Conservation (phyloP, 2,329 filamentous ascomycete genomes). For the Pseudopithomyces maydicus region DNA sequence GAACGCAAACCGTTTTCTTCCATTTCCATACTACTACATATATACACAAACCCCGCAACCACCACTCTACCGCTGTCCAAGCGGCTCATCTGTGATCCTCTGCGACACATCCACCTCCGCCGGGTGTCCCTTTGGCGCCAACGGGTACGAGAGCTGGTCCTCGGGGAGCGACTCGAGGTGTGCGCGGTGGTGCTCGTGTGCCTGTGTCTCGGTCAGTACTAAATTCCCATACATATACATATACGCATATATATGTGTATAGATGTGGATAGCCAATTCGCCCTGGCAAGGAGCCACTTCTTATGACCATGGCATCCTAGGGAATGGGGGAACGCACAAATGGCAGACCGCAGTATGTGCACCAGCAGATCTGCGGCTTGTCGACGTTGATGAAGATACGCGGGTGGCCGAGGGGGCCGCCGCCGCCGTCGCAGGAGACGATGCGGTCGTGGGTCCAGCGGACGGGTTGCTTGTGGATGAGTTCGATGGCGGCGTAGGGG, state of each 20-base stretch:
- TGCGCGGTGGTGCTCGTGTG: conserved; percentile 84
- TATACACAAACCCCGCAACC: conserved; percentile 25
- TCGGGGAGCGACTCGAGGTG: conserved; percentile 78
- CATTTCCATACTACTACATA: conserved; percentile 29
- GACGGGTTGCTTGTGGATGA: conserved; percentile 95
- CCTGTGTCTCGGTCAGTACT: conserved; percentile 61
- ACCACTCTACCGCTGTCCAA: conserved; percentile 63
- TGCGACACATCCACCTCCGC: conserved; percentile 64
- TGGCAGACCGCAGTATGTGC: conserved; percentile 91
- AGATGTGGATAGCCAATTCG: too few relatives aligned
- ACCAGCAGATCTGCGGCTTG: conserved; percentile 89
- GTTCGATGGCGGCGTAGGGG: conserved; percentile 86
- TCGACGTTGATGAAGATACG: conserved; percentile 97
- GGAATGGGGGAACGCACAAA: conserved; percentile 69
- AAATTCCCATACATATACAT: too few relatives aligned
- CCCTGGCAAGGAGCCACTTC: too few relatives aligned
- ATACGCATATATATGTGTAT: too few relatives aligned
- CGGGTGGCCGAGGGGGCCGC: conserved; percentile 87
- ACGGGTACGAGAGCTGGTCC: conserved; percentile 74
- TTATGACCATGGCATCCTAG: too few relatives aligned
- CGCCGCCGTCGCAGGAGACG: conserved; percentile 90
- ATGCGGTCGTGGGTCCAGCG: conserved; percentile 83
- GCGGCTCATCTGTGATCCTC: conserved; percentile 62
- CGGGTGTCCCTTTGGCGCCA: conserved; percentile 65
- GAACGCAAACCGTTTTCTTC: too few relatives aligned